A percentile compares a stretch with the other conserved stretches of the same genome.
phyloP scores from a whole-genome alignment of 1,284 basidiomycete species.

The Puccinia polysora region DNA sequence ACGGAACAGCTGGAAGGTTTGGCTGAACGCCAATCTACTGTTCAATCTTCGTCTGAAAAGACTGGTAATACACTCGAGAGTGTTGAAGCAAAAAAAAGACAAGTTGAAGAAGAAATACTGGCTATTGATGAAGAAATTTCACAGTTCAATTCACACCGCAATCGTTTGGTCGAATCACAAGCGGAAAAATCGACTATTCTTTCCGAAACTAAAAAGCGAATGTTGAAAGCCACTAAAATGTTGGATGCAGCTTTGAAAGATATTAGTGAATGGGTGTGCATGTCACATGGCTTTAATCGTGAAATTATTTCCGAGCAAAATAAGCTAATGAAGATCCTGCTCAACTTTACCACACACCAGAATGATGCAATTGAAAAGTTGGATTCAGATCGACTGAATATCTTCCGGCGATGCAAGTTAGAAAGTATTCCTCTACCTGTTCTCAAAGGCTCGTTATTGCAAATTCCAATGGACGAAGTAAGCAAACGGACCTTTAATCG shows the following conservation, averaged over 20 bases:
- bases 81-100: constrained; percentile 17
- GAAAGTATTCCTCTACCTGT: constrained; percentile 87
- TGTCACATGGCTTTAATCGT: neutral
- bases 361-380: constrained; percentile 91
- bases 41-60: constrained; percentile 58
- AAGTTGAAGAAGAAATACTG: constrained; percentile 29
- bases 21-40: constrained; percentile 47
- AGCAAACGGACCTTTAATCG: constrained; percentile 1
- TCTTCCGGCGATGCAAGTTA: constrained; percentile 85
- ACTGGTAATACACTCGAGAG: constrained; percentile 56
- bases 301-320: neutral
- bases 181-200: constrained; percentile 64
- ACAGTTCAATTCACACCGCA: constrained; percentile 3
- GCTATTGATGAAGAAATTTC: constrained; percentile 34
- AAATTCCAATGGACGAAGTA: constrained; percentile 92
- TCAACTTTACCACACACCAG: constrained; percentile 53
- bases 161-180: constrained; percentile 15
- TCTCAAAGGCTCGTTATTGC: constrained; percentile 67
- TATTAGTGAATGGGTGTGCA: constrained; percentile 62
- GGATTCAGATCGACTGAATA: constrained; percentile 74
- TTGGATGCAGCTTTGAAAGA: constrained; percentile 86
- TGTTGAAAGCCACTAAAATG: constrained; percentile 65
- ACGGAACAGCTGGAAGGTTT: constrained; percentile 62
- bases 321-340: neutral
- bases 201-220: constrained; percentile 70